phyloP scores from a whole-genome alignment of 176 grass and related monocot genomes.

The Avena insularis region DNA sequence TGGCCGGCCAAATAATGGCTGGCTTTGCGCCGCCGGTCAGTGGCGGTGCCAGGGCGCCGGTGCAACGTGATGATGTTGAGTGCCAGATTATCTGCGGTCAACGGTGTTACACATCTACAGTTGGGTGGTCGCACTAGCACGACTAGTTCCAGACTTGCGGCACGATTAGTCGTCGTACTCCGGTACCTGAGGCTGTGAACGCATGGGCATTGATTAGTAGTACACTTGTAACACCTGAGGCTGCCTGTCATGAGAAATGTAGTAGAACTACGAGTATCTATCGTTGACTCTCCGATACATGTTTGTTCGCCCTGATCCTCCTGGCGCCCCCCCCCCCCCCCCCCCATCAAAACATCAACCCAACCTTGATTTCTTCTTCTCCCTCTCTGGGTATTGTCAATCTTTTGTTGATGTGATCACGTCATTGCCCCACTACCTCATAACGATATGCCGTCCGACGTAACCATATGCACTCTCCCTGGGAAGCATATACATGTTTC shows the following conservation, averaged over 20 bases:
- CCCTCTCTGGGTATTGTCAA: no score
- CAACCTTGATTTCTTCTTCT: not conserved
- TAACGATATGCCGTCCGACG: no score
- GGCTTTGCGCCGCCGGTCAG: not conserved
- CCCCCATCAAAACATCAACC: not conserved
- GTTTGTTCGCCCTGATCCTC: not conserved
- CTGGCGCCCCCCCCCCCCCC: not conserved
- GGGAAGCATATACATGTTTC: no score
- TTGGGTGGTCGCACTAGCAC: not conserved
- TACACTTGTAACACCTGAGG: not conserved
- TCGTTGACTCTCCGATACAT: not conserved
- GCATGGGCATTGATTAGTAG: conserved; percentile 10
- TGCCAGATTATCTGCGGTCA: not conserved
- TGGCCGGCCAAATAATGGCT: not conserved
- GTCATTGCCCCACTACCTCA: no score
- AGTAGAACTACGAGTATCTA: not conserved
- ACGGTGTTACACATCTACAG: not conserved
- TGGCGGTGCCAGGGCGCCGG: conserved; percentile 47
- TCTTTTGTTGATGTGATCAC: no score
- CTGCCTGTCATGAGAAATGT: not conserved
- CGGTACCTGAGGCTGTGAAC: not conserved
- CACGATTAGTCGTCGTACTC: not conserved
- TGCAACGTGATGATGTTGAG: conserved; percentile 26
- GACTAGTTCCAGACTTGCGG: conserved; percentile 1
- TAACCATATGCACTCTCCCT: no score